These are phyloP conservation scores for Leptoxyphium fumago DNA, from an alignment of 2,329 filamentous ascomycete species.

Conservation along the genomic window DNA sequence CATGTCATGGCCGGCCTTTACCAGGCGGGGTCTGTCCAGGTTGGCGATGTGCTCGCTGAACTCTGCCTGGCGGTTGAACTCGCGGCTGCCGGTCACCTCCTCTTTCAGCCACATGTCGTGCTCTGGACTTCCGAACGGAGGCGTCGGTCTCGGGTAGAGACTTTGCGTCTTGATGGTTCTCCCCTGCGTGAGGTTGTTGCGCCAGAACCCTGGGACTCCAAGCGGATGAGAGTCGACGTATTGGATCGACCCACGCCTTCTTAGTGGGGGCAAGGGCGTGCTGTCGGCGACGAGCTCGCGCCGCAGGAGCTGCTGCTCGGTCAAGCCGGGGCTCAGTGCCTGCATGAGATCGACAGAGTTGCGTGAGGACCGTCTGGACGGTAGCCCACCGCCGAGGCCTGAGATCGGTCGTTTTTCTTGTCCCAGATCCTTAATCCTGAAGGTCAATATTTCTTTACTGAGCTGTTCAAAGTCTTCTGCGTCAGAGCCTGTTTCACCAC, in stretches of 20 bases:
- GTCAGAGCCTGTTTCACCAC: neutral
- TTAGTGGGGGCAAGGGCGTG: neutral
- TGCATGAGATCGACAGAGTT: conserved; percentile 1
- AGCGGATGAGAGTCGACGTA: neutral
- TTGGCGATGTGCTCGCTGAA: too few relatives aligned
- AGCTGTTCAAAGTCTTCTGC: neutral
- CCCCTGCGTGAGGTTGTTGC: neutral
- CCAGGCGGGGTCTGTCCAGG: too few relatives aligned
- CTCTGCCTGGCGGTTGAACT: too few relatives aligned
- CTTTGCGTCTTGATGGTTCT: too few relatives aligned
- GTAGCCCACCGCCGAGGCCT: neutral
- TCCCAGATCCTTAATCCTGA: neutral
- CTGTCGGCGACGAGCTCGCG: neutral
- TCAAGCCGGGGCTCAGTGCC: neutral
- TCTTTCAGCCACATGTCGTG: too few relatives aligned
- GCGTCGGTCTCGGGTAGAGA: too few relatives aligned
- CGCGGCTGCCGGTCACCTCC: too few relatives aligned
- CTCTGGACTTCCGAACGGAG: too few relatives aligned
- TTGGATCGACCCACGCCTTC: neutral
- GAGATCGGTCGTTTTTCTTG: neutral
- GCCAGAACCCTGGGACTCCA: neutral
- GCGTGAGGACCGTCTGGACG: conserved; percentile 16
- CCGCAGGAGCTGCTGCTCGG: neutral
- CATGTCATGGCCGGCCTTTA: too few relatives aligned
- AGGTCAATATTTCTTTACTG: neutral